phyloP scores from a whole-genome alignment of 2,329 filamentous ascomycete species.

The Cladophialophora exuberans region DNA sequence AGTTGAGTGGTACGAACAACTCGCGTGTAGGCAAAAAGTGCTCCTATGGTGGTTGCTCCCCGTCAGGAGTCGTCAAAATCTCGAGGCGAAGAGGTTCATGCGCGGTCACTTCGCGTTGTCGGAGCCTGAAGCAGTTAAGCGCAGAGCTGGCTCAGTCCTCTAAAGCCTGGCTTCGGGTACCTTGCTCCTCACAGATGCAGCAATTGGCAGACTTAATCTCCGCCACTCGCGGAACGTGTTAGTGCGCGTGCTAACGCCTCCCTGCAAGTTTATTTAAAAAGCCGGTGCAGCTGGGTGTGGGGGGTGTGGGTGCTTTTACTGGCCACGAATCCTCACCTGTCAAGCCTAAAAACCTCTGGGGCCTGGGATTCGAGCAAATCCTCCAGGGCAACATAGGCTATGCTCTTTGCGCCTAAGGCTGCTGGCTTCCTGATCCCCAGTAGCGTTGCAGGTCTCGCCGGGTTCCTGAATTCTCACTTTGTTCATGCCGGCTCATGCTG shows the following conservation, averaged over 20 bases:
- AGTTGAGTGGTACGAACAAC: background rate
- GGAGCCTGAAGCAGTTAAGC: conserved; percentile 8
- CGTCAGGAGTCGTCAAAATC: conserved; percentile 14
- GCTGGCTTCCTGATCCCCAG: background rate
- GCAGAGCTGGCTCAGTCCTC: background rate
- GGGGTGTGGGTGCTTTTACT: background rate
- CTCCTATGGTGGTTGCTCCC: too few species aligned
- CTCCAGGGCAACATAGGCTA: too few species aligned
- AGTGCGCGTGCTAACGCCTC: conserved; percentile 8
- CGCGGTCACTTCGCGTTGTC: conserved; percentile 15
- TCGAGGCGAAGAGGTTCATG: conserved; percentile 13
- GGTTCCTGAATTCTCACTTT: background rate
- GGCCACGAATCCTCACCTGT: background rate
- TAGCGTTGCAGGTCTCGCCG: background rate
- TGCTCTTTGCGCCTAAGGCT: background rate
- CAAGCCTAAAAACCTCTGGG: background rate
- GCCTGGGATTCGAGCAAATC: conserved; percentile 1
- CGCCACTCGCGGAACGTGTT: conserved; percentile 11
- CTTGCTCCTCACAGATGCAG: conserved; percentile 1
- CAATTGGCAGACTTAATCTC: conserved; percentile 18
- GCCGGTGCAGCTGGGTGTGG: conserved; percentile 7
- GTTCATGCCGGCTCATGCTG: conserved; percentile 8
- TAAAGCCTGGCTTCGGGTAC: conserved; percentile 2
- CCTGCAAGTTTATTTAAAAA: too few species aligned
- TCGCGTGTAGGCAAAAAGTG: conserved; percentile 5